These are phyloP conservation scores for Physcomitrium patens DNA, from an alignment of 225 moss, liverwort and hornwort genomes.

Conservation along the genomic window DNA sequence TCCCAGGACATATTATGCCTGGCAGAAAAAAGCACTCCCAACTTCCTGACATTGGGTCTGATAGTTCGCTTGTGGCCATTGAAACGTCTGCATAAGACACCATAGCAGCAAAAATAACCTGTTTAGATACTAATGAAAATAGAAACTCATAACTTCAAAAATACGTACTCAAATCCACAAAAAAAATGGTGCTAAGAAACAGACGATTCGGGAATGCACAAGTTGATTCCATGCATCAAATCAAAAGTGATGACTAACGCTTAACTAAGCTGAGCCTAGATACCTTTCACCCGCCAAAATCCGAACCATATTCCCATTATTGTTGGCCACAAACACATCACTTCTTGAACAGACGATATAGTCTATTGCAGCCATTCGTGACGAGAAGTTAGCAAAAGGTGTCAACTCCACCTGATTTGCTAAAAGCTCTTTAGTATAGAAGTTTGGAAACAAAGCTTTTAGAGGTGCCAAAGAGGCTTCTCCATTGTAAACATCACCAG, in stretches of 20 bases:
- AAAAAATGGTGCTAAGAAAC: too few relatives aligned
- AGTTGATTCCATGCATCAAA: too few relatives aligned
- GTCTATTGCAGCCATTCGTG: slow-evolving; percentile 98
- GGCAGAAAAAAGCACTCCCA: slow-evolving; percentile 64
- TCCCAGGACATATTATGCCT: slow-evolving; percentile 78
- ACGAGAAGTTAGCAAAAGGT: slow-evolving; percentile 70
- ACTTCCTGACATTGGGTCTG: slow-evolving; percentile 84
- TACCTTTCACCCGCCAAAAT: slow-evolving; percentile 97
- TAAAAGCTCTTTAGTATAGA: slow-evolving; percentile 75
- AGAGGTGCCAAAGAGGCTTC: slow-evolving; percentile 81
- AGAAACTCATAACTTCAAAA: too few relatives aligned
- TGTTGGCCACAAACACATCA: slow-evolving; percentile 96
- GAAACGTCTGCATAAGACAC: slow-evolving; percentile 72
- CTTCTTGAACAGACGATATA: slow-evolving; percentile 95
- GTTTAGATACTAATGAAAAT: background rate
- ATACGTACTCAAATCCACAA: too few relatives aligned
- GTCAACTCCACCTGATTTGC: slow-evolving; percentile 54
- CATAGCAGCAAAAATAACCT: slow-evolving; percentile 14
- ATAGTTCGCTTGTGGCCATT: slow-evolving; percentile 94
- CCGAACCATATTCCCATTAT: slow-evolving; percentile 97
- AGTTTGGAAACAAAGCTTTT: slow-evolving; percentile 87
- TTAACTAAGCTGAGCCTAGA: background rate
- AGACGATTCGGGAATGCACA: too few relatives aligned
- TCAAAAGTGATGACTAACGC: too few relatives aligned
- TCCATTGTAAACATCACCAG: slow-evolving; percentile 95